These are phyloP conservation scores for Hura crepitans DNA, from an alignment of 441 rosid genomes.

Conservation along the genomic window DNA sequence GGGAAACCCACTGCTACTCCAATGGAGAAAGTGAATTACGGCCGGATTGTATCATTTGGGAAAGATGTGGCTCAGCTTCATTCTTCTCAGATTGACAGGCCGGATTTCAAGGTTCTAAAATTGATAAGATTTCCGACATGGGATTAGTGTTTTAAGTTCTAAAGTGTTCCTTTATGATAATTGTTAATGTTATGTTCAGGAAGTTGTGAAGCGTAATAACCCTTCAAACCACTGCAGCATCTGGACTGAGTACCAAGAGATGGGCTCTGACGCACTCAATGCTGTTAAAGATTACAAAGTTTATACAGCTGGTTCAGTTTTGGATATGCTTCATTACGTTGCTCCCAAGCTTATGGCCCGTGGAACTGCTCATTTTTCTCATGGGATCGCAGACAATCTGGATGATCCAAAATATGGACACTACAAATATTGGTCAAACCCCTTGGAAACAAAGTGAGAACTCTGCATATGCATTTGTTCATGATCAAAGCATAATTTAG, in stretches of 20 bases:
- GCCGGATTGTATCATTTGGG: slow-evolving; percentile 85
- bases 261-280: slow-evolving; percentile 77
- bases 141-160: too few species aligned
- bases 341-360: slow-evolving; percentile 97
- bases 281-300: slow-evolving; percentile 75
- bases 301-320: slow-evolving; percentile 56
- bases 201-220: too few species aligned
- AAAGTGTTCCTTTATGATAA: too few species aligned
- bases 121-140: too few species aligned
- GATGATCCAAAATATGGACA: slow-evolving; percentile 74
- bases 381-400: slow-evolving; percentile 86
- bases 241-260: slow-evolving; percentile 96
- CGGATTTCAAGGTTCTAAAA: slow-evolving; percentile 88
- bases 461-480: too few species aligned
- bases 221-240: too few species aligned
- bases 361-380: slow-evolving; percentile 79
- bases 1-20: not conserved
- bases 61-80: slow-evolving; percentile 67
- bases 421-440: slow-evolving; percentile 92
- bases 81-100: slow-evolving; percentile 57
- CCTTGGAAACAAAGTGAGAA: slow-evolving; percentile 84
- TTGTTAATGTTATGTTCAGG: too few species aligned
- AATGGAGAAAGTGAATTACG: slow-evolving; percentile 49
- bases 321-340: slow-evolving; percentile 71
- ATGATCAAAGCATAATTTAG: too few species aligned